Base-by-base conservation (phyloP, 1,284 basidiomycete species). In the Entoloma clypeatum region DNA sequence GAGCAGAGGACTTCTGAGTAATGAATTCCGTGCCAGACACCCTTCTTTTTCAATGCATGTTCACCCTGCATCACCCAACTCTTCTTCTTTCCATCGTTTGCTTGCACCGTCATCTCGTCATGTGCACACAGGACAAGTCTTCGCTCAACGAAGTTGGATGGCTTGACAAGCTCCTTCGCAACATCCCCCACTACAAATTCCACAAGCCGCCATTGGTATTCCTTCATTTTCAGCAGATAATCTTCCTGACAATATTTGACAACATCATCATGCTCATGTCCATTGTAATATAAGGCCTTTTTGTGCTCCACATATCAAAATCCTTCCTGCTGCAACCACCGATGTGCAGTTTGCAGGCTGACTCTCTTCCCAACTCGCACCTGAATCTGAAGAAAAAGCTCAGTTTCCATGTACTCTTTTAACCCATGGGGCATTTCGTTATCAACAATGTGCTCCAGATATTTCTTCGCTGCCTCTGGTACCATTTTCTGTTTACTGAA, bases 81-180 rank as follows among this genome's bases (percentile, higher is more conserved):
- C 37, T 50, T 52, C 25, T 36, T 45, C 16, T 38, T 39, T n/a
- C 53, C 57, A 55, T 70, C 58, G 54, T 69, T 56, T 16, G 58
- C 55, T 39, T 68, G 65, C 2, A 52, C 54, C 2, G 58, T 66
- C 58, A 64, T 66, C 51, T 69, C 63, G n/a, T n/a, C n/a, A n/a
- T n/a, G n/a, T n/a, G n/a, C n/a, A n/a, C n/a, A n/a, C 14, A 64
- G 46, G 6, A 68, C 63, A 3, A 63, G 43, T 8, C 44, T 42
- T 4, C 33, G 39, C 36, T 62, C 53, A 18, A 54, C 59, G 52
- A 39, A 55, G 53, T 56, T 58, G 1, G 34, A 44, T 18, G 30
- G 22, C 37, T 49, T 51, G 8, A 30, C n/a, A 2, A 54, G 21
- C 28, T 58, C 50, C n/a, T 51, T 32, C 10, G 44, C 40, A 5